These are phyloP conservation scores for Apiospora hydei DNA, from an alignment of 2,329 filamentous ascomycete species.

Conservation along the genomic window DNA sequence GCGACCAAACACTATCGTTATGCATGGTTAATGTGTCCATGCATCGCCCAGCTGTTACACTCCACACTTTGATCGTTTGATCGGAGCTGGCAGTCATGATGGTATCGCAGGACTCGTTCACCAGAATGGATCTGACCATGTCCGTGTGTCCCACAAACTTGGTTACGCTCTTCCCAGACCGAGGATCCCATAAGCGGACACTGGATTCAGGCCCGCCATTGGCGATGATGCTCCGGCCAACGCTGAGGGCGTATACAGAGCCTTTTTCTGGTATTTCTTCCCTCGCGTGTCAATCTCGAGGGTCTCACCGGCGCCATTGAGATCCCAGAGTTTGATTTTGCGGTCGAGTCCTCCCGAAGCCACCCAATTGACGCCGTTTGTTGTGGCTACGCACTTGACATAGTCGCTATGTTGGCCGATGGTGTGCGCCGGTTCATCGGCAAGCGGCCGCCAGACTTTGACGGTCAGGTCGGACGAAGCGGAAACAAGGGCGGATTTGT, in stretches of 20 bases:
- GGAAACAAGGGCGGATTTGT: conserved; percentile 81
- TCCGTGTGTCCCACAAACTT: conserved; percentile 98
- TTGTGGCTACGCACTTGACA: conserved; percentile 90
- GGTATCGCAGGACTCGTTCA: conserved; percentile 87
- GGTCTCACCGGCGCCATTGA: conserved; percentile 85
- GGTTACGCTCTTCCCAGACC: conserved; percentile 87
- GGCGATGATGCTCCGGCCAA: conserved; percentile 81
- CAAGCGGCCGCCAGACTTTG: conserved; percentile 86
- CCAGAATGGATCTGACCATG: conserved; percentile 88
- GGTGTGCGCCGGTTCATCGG: conserved; percentile 72
- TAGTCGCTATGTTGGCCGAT: conserved; percentile 96
- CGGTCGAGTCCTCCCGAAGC: conserved; percentile 93
- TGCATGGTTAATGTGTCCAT: conserved; percentile 99
- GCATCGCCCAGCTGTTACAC: conserved; percentile 90
- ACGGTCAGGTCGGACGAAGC: conserved; percentile 94
- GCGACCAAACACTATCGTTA: conserved; percentile 95
- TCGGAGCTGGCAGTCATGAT: conserved; percentile 95
- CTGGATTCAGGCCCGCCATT: conserved; percentile 95
- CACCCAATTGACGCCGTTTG: conserved; percentile 78
- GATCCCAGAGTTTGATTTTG: conserved; percentile 92
- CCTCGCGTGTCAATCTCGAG: conserved; percentile 86
- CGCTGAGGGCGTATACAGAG: conserved; percentile 90
- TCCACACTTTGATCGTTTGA: conserved; percentile 98
- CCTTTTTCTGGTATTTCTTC: conserved; percentile 90
- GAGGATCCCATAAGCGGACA: conserved; percentile 89